phyloP scores from a whole-genome alignment of 2,329 filamentous ascomycete genomes.

The Botrytis fragariae region DNA sequence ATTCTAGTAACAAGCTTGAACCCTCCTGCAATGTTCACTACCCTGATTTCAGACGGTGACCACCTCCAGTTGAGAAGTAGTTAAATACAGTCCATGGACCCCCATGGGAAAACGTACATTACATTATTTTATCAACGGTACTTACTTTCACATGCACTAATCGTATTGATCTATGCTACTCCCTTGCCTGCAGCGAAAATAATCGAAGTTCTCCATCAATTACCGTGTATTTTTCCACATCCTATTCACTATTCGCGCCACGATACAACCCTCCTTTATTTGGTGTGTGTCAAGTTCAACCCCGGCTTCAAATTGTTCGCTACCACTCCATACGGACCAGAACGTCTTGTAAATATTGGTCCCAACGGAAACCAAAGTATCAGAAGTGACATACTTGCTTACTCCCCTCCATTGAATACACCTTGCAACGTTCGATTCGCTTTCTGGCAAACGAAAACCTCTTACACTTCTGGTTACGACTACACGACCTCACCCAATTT shows the following conservation, averaged over 20 bases:
- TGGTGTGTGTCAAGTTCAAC: conserved; percentile 1
- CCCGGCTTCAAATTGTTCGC: not conserved
- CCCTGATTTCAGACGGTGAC: not conserved
- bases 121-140: not conserved
- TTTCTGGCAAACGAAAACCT: not conserved
- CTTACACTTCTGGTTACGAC: not conserved
- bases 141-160: not conserved
- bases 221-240: not conserved
- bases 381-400: not conserved
- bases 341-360: not conserved
- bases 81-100: conserved; percentile 5
- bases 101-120: not conserved
- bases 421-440: not conserved
- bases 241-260: not conserved
- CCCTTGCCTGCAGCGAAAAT: not conserved
- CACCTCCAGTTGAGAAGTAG: not conserved
- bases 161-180: not conserved
- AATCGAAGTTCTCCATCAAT: not conserved
- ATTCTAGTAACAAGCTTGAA: conserved; percentile 14
- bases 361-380: conserved; percentile 8
- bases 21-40: not conserved
- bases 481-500: not conserved
- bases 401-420: not conserved
- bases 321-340: not conserved
- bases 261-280: conserved; percentile 4